Percentiles rank a stretch among this genome's conserved stretches.
phyloP scores from a whole-genome alignment of 306 rosid species.

The Senna tora region DNA sequence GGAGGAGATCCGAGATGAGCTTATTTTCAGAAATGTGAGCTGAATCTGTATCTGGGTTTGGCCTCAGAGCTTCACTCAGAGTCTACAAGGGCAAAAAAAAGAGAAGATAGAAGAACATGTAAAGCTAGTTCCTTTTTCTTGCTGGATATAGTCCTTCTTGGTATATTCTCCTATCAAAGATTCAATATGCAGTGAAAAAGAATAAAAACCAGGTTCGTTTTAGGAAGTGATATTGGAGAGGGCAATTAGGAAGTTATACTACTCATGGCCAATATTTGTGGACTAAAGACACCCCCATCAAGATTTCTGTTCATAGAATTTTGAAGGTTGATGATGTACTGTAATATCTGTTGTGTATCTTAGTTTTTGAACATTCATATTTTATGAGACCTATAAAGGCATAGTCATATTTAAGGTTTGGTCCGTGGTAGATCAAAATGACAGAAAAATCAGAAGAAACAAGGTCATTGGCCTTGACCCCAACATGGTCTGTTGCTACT shows the following conservation, averaged over 20 bases:
- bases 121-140: neutral
- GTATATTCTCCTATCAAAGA: neutral
- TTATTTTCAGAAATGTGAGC: slow-evolving; percentile 36
- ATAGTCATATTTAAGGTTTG: slow-evolving; percentile 37
- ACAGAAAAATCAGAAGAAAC: slow-evolving; percentile 55
- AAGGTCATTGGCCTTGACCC: slow-evolving; percentile 95
- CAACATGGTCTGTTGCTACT: slow-evolving; percentile 99
- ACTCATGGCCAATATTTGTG: slow-evolving; percentile 30
- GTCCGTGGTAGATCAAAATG: slow-evolving; percentile 54
- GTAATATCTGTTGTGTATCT: slow-evolving; percentile 21
- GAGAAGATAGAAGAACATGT: neutral
- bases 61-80: slow-evolving; percentile 22
- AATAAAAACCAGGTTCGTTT: slow-evolving; percentile 26
- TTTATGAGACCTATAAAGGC: slow-evolving; percentile 26
- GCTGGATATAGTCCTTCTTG: neutral
- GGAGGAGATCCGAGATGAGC: slow-evolving; percentile 14
- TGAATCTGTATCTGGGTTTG: slow-evolving; percentile 41
- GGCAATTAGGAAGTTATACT: slow-evolving; percentile 23
- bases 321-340: slow-evolving; percentile 31
- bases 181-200: slow-evolving; percentile 24
- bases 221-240: slow-evolving; percentile 5
- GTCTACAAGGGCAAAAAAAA: neutral
- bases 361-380: slow-evolving; percentile 9
- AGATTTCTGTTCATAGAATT: slow-evolving; percentile 36
- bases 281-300: slow-evolving; percentile 17